Evolutionary conservation across 2,329 filamentous ascomycete genomes (phyloP), one percentile per base, ranked within the genome.

Genomic region (Elsinoe batatas): DNA sequence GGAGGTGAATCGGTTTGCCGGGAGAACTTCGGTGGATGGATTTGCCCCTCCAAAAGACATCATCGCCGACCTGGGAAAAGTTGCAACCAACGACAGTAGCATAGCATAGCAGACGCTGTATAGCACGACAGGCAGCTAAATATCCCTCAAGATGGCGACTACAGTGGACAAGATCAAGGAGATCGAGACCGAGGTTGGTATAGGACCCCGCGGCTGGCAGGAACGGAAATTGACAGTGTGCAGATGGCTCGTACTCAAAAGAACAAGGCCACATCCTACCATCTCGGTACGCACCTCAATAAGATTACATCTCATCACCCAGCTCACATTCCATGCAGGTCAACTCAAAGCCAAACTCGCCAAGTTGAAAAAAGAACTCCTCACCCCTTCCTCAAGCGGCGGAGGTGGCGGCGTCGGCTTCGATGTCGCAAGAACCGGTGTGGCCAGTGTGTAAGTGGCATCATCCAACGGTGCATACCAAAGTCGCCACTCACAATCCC

Each of bases 151-250:
- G 67, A 97, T 97, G 93, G 80, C 91, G 79, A 97, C 91, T 59
- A 97, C 91, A 40, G 90, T 96, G 71, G 91, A 97, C 67, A 97
- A 97, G 88, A 96, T 97, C 80, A 95, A 95, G 74, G 88, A 91
- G 67, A 88, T 96, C 73, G 91, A 96, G 87, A 75, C 85, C 77
- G 91, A 96, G 81, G 87, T 91, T 80, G 72, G 81, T 75, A 17
- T 38, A 30, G 5, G 5, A 63, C 60, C 56, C 59, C 53, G 55
- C 56, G 56, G 56, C 59, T 55, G 37, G 37, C 30, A 44, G 15
- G 55, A 59, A 42, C 38, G 58, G 54, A 54, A 63, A 65, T 68
- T 59, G 68, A 59, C 42, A 37, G 56, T 46, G 20, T 50, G 46
- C 68, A 91, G 85, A 96, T 96, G 91, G 88, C 90, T 77, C 82